These are phyloP conservation scores for Rubus idaeus DNA, from an alignment of 306 rosid genomes.

Conservation along the genomic window DNA sequence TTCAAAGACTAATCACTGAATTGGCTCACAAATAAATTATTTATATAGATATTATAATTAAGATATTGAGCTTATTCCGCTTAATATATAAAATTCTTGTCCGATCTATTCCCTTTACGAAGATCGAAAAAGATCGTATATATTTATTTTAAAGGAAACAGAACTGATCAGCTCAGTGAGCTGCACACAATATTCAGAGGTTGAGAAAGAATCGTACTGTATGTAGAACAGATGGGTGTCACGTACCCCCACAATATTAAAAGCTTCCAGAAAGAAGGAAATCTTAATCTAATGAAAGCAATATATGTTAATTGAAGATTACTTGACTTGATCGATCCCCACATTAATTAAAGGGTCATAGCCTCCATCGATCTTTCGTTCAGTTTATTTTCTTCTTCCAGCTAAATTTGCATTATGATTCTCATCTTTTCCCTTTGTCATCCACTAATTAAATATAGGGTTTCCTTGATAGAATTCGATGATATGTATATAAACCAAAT, in stretches of 20 bases:
- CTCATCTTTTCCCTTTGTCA: not conserved
- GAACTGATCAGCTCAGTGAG: no score
- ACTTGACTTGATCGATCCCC: no score
- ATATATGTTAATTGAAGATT: not conserved
- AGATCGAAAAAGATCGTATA: no score
- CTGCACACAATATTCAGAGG: not conserved
- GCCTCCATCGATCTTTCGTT: not conserved
- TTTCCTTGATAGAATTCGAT: not conserved
- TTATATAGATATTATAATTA: no score
- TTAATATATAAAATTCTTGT: no score
- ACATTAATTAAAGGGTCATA: not conserved
- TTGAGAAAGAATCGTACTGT: not conserved
- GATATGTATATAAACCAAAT: not conserved
- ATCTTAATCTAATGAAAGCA: constrained; percentile 2
- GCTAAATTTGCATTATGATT: not conserved
- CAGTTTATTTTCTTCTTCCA: not conserved
- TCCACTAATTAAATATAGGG: not conserved
- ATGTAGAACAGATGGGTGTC: not conserved
- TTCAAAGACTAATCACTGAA: no score
- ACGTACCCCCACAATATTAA: not conserved
- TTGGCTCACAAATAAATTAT: no score
- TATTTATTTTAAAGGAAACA: no score
- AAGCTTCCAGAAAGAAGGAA: not conserved
- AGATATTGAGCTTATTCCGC: no score
- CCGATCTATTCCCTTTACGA: no score